A percentile compares a stretch with the other conserved stretches of the same genome.
phyloP scores from a whole-genome alignment of 1,139 yeast genomes.

The Candida glucosophila region DNA sequence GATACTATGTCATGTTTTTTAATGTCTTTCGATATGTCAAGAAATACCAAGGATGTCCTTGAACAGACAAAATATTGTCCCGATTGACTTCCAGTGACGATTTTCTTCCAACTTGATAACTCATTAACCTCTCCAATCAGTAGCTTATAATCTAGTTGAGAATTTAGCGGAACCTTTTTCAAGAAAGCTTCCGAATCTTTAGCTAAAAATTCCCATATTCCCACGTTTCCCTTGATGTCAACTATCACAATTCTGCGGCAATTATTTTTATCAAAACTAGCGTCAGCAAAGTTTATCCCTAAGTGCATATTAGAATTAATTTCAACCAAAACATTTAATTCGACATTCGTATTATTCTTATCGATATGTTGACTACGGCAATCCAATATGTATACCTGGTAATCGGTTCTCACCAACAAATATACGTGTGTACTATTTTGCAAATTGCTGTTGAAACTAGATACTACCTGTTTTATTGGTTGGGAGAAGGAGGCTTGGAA shows the following conservation, averaged over 20 bases:
- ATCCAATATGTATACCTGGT: constrained; percentile 16
- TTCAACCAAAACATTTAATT: constrained; percentile 16
- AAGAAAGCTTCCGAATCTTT: no score
- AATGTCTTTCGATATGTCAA: no score
- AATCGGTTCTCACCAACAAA: constrained; percentile 19
- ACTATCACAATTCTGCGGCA: constrained; percentile 30
- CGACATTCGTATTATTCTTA: constrained; percentile 7
- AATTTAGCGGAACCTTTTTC: constrained; percentile 4
- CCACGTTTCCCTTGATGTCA: constrained; percentile 48
- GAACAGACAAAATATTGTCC: constrained; percentile 31
- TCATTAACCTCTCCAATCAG: constrained; percentile 37
- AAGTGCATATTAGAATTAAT: constrained; percentile 12
- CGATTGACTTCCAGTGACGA: constrained; percentile 34
- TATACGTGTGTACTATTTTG: constrained; percentile 9
- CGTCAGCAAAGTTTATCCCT: constrained; percentile 36
- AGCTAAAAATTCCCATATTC: no score
- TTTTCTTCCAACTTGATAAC: constrained; percentile 47
- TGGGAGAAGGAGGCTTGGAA: constrained; percentile 19
- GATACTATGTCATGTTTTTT: constrained; percentile 26
- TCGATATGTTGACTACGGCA: not conserved
- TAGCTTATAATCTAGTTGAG: constrained; percentile 1
- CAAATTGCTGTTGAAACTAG: constrained; percentile 12
- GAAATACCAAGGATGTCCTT: constrained; percentile 33
- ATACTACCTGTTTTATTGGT: constrained; percentile 32
- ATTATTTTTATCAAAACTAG: constrained; percentile 34